Evolutionary conservation across 257 asterid species (phyloP).

Genomic region (Mitragyna speciosa): DNA sequence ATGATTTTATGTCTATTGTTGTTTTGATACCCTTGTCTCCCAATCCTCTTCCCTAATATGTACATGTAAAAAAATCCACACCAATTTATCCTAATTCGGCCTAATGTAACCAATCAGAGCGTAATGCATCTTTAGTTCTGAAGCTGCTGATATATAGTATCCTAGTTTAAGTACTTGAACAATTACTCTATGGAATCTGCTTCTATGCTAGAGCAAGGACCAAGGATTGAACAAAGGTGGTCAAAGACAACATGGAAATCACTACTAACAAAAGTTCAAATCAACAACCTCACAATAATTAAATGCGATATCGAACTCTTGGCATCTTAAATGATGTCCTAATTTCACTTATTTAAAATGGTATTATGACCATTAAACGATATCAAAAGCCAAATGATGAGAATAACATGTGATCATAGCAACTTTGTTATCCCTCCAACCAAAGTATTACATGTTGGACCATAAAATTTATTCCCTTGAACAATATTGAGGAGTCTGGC

Average conservation of each 20-base stretch:
- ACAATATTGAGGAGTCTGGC: neutral
- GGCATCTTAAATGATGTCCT: no score
- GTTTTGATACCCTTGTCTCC: constrained; percentile 31
- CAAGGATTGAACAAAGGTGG: neutral
- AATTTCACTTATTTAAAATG: no score
- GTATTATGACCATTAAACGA: no score
- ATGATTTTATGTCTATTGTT: constrained; percentile 52
- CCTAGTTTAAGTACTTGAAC: neutral
- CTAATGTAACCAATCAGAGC: constrained; percentile 9
- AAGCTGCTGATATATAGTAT: neutral
- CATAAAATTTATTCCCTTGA: neutral
- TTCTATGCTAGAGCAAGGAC: neutral
- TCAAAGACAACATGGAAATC: neutral
- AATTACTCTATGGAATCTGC: neutral
- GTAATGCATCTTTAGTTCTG: neutral
- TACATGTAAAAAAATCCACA: constrained; percentile 14
- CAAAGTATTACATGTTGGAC: neutral
- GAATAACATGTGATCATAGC: neutral
- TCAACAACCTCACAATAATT: no score
- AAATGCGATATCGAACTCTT: no score
- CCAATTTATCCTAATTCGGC: constrained; percentile 2
- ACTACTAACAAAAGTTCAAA: neutral
- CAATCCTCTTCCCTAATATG: neutral
- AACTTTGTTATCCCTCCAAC: neutral
- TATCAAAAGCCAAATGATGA: no score